Conservation (phyloP, 768 basidiomycete species). For the Pleurotus giganteus region DNA sequence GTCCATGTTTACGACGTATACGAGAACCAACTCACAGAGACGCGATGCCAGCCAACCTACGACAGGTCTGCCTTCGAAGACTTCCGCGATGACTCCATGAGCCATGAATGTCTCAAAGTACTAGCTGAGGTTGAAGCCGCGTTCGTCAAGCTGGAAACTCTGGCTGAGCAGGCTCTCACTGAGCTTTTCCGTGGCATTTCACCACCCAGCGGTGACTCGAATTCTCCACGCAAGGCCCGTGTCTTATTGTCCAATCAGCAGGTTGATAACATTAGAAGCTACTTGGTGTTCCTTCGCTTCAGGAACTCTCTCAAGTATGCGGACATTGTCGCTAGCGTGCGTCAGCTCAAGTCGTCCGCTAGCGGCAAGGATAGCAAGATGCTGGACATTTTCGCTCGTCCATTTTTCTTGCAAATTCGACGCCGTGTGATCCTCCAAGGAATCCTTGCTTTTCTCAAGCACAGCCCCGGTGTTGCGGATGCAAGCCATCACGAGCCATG, state of each 20-base stretch:
- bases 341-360: background rate
- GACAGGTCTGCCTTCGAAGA: constrained; percentile 41
- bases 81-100: constrained; percentile 30
- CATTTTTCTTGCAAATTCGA: constrained; percentile 7
- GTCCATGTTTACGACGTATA: constrained; percentile 54
- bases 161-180: constrained; percentile 36
- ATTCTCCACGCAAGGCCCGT: constrained; percentile 22
- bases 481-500: background rate
- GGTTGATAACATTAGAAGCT: constrained; percentile 43
- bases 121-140: constrained; percentile 41
- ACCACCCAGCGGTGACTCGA: constrained; percentile 16
- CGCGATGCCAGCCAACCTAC: constrained; percentile 31
- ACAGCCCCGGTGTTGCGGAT: constrained; percentile 3
- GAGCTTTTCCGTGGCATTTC: constrained; percentile 33
- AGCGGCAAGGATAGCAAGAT: background rate
- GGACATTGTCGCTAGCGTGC: constrained; percentile 27
- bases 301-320: constrained; percentile 50
- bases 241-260: constrained; percentile 26
- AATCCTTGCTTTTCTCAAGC: constrained; percentile 3
- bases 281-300: constrained; percentile 56
- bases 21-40: constrained; percentile 47
- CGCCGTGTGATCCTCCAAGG: constrained; percentile 6
- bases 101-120: constrained; percentile 32
- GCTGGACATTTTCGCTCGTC: background rate
- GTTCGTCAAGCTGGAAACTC: constrained; percentile 40